phyloP scores from a whole-genome alignment of 345 rosid species.

The Trapa bicornis region DNA sequence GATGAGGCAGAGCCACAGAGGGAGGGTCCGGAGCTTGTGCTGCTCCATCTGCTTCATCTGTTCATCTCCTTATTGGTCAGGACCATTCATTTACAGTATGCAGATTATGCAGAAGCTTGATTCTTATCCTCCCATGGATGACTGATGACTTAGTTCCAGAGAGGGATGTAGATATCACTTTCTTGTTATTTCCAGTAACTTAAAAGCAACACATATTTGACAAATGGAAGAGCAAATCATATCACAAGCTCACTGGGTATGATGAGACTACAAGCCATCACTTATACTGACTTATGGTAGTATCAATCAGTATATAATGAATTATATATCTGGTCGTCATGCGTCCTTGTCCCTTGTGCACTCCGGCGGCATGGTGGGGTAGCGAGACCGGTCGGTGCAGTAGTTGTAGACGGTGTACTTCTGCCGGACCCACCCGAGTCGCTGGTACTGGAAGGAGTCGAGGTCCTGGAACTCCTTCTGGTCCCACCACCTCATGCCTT shows the following conservation, averaged over 20 bases:
- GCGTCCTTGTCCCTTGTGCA: constrained; percentile 45
- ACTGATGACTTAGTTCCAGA: too few species aligned
- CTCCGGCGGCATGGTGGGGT: constrained; percentile 19
- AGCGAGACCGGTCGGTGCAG: constrained; percentile 23
- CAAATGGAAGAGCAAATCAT: background rate
- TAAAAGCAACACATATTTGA: background rate
- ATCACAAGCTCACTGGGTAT: constrained; percentile 9
- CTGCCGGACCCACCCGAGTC: constrained; percentile 25
- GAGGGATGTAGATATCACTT: background rate
- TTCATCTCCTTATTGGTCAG: too few species aligned
- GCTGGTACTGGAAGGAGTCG: constrained; percentile 20
- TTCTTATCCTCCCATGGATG: too few species aligned
- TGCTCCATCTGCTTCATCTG: too few species aligned
- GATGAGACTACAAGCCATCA: background rate
- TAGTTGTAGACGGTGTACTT: constrained; percentile 28
- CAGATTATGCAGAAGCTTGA: too few species aligned
- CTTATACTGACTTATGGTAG: background rate
- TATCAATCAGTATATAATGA: background rate
- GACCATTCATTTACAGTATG: too few species aligned
- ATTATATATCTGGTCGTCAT: constrained; percentile 2
- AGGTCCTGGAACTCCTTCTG: constrained; percentile 32
- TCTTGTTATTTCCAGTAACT: constrained; percentile 1
- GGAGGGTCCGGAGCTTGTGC: too few species aligned
- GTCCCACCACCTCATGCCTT: constrained; percentile 36
- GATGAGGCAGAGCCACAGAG: too few species aligned